Evolutionary conservation across 176 grass and related monocot species (phyloP), one percentile per base, ranked within the genome.

Genomic region (Saccharum spontaneum): DNA sequence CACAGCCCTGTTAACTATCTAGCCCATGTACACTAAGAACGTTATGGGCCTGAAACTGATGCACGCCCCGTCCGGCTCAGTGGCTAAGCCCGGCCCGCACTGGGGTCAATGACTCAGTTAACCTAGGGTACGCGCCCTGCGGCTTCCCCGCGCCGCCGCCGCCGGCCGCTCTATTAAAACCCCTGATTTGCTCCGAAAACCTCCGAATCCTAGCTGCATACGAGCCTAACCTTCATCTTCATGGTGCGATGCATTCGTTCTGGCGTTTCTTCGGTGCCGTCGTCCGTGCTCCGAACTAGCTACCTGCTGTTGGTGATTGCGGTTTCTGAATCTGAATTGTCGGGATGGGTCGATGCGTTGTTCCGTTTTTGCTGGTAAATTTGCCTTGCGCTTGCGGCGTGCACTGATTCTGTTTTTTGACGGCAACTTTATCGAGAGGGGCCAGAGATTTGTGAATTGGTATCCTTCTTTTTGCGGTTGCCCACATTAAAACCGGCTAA

Each of bases 401-500:
- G 2, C 1, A 3, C 10, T 18, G 0, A 16, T 69, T 0, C 41
- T 86, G 7, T 66, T 64, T 90, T 14, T 2, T 71, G 1, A 6
- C 16, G 71, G 77, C 89, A 55, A 71, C 72, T 71, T 34, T 91
- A 77, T 85, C 86, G 52, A 84, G 81, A 88, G 79, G 89, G 33
- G 50, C 82, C 77, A 73, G 80, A 22, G 61, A 61, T 50, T 18
- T 49, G 12, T 74, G 55, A 38, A 41, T 67, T 68, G 74, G 74
- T 34, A 60, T 34, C 62, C 71, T 77, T 87, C 79, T 60, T 84
- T 89, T 79, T 48, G 78, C 77, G 77, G 77, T 81, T 57, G 77
- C 75, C 81, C 72, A 67, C 36, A 78, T 70, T 71, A 10, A 65
- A 55, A 24, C 63, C 62, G 70, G 81, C 54, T 23, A 76, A 8